Conservation (phyloP, 805 yeast genomes). For the Candida methanosorbosa region DNA sequence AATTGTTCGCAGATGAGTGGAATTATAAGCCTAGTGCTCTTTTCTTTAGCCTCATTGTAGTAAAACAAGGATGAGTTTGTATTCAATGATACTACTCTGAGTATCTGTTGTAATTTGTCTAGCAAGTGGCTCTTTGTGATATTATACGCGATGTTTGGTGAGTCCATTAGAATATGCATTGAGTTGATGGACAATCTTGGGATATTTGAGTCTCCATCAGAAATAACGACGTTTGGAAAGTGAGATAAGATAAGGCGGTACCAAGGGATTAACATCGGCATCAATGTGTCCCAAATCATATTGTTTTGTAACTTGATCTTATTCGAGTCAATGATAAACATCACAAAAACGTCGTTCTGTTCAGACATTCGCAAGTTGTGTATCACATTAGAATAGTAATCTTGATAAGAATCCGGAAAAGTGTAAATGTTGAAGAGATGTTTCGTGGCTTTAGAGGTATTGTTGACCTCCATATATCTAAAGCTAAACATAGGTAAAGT, state of each 20-base stretch:
- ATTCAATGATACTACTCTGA: not conserved
- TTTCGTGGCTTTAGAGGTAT: too few species aligned
- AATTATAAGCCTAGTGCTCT: too few species aligned
- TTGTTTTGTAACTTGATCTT: too few species aligned
- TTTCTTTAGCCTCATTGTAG: not conserved
- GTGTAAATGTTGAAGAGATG: not conserved
- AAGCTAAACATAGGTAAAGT: not conserved
- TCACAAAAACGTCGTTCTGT: too few species aligned
- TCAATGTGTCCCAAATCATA: too few species aligned
- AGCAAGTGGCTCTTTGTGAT: slow-evolving; percentile 1
- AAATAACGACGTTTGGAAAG: too few species aligned
- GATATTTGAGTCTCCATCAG: too few species aligned
- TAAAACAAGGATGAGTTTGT: not conserved
- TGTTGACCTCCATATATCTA: not conserved
- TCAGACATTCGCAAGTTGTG: too few species aligned
- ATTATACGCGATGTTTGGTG: not conserved
- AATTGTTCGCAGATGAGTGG: not conserved
- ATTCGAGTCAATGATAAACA: too few species aligned
- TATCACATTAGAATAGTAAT: too few species aligned
- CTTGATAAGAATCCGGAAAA: not conserved
- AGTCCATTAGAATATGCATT: not conserved
- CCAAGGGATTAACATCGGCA: too few species aligned
- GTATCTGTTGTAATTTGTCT: slow-evolving; percentile 1
- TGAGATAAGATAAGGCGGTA: too few species aligned
- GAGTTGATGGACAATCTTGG: not conserved